These are phyloP conservation scores for Fusarium citri DNA, from an alignment of 2,329 filamentous ascomycete genomes.

Conservation along the genomic window DNA sequence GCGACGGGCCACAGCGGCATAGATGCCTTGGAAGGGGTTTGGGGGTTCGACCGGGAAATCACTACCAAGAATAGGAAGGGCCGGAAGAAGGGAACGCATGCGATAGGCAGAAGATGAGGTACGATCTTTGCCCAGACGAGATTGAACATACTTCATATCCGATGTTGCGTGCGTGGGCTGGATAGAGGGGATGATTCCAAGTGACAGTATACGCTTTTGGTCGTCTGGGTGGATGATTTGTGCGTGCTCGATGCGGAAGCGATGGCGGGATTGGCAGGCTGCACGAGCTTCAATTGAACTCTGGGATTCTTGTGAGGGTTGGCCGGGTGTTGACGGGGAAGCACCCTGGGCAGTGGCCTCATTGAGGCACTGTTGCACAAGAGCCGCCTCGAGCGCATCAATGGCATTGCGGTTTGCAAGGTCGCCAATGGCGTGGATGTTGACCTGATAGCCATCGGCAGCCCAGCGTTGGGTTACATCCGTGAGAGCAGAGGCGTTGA, in stretches of 20 bases:
- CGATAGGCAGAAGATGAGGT: constrained; percentile 70
- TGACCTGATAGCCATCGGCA: constrained; percentile 72
- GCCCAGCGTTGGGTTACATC: constrained; percentile 69
- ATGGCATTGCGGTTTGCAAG: constrained; percentile 73
- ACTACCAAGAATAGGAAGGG: constrained; percentile 70
- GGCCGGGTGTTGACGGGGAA: not conserved
- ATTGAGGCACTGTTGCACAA: constrained; percentile 64
- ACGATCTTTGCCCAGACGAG: constrained; percentile 67
- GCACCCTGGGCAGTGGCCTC: constrained; percentile 38
- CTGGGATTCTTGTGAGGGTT: constrained; percentile 8
- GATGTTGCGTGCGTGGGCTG: constrained; percentile 79
- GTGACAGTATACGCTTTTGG: constrained; percentile 66
- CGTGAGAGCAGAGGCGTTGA: constrained; percentile 70
- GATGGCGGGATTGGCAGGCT: constrained; percentile 64
- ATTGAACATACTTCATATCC: constrained; percentile 75
- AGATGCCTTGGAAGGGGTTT: constrained; percentile 75
- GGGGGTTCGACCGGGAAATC: constrained; percentile 80
- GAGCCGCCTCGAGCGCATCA: constrained; percentile 69
- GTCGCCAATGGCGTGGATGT: constrained; percentile 79
- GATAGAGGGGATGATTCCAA: constrained; percentile 75
- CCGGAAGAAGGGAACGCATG: constrained; percentile 70
- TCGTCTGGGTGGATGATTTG: constrained; percentile 77
- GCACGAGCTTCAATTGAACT: constrained; percentile 48
- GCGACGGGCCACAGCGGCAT: constrained; percentile 72
- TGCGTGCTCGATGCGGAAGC: constrained; percentile 77